Percentiles rank a stretch among this genome's conserved stretches.
Conservation (phyloP, 345 rosid genomes). For the Dimocarpus longan region DNA sequence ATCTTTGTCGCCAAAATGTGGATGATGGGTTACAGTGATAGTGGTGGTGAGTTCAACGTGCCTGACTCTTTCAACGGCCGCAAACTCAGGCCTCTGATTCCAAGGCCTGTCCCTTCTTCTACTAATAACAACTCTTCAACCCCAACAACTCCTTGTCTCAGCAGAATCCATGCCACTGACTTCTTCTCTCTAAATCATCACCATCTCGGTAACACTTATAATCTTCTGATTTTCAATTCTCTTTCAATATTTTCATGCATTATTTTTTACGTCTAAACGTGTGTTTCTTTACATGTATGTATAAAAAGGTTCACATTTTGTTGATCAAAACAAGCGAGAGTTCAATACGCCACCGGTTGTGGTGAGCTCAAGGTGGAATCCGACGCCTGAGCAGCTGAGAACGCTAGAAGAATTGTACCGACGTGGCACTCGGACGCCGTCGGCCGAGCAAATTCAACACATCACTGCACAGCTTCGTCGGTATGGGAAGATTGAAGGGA, state of each 20-base stretch:
- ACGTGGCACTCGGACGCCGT: constrained; percentile 85
- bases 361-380: constrained; percentile 94
- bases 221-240: not conserved
- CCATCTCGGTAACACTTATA: constrained; percentile 46
- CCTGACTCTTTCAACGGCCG: constrained; percentile 61
- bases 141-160: constrained; percentile 30
- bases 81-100: constrained; percentile 80
- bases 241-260: not conserved
- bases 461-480: constrained; percentile 83
- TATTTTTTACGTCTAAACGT: not conserved
- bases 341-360: constrained; percentile 61
- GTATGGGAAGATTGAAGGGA: constrained; percentile 94
- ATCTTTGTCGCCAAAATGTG: constrained; percentile 50
- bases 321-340: constrained; percentile 72
- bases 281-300: not conserved
- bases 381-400: constrained; percentile 87
- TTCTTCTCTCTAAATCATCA: constrained; percentile 64
- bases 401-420: constrained; percentile 83
- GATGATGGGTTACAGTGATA: constrained; percentile 89
- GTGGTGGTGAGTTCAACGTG: constrained; percentile 62
- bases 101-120: constrained; percentile 56
- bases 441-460: constrained; percentile 89
- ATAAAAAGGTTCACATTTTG: constrained; percentile 14
- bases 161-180: constrained; percentile 44
- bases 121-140: constrained; percentile 26